Evolutionary conservation across 768 basidiomycete species (phyloP).

Genomic region (Neoboletus magnificus): DNA sequence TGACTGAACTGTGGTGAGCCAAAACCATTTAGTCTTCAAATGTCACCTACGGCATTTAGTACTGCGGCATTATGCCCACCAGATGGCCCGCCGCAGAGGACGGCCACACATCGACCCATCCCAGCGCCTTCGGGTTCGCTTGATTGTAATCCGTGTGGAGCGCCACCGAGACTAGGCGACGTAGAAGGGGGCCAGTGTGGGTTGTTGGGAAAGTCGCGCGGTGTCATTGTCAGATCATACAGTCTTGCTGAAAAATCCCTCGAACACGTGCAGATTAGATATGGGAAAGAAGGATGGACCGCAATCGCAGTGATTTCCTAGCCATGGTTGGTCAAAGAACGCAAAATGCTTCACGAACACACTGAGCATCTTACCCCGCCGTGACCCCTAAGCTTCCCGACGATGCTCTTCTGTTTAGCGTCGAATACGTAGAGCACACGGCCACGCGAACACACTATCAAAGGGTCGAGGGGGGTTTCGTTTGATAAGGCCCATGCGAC

Average conservation of each 20-base stretch:
- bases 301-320: conserved; percentile 62
- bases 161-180: conserved; percentile 54
- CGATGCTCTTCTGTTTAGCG: conserved; percentile 36
- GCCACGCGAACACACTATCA: conserved; percentile 54
- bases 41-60: conserved; percentile 50
- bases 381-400: conserved; percentile 61
- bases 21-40: background rate
- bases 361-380: conserved; percentile 55
- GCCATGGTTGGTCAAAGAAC: conserved; percentile 31
- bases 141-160: conserved; percentile 65
- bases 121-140: conserved; percentile 60
- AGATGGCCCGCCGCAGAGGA: conserved; percentile 67
- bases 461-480: conserved; percentile 46
- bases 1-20: conserved; percentile 39
- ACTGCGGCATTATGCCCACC: conserved; percentile 75
- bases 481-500: conserved; percentile 61
- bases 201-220: conserved; percentile 41
- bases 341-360: background rate
- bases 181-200: conserved; percentile 55
- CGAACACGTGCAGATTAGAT: conserved; percentile 69
- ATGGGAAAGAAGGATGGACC: conserved; percentile 56
- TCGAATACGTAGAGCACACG: conserved; percentile 58
- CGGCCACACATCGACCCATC: conserved; percentile 53
- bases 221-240: conserved; percentile 52
- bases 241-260: conserved; percentile 67